Percentiles rank a stretch among this genome's conserved stretches.
Conservation (phyloP, 345 rosid genomes). For the Fremontodendron californicum region DNA sequence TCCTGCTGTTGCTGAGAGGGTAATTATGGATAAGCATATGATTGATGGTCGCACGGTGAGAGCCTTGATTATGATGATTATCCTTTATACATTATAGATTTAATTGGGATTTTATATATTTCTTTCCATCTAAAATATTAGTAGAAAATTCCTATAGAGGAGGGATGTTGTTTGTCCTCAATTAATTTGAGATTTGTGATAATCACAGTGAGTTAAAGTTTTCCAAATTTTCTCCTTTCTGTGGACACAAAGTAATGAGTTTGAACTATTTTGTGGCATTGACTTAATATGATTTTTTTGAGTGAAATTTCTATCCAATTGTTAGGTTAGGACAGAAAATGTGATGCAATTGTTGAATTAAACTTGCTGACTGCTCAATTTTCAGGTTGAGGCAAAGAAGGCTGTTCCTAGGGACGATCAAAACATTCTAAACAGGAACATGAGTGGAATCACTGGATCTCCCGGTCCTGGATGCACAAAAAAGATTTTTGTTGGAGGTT, state of each 20-base stretch:
- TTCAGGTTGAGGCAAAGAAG: slow-evolving; percentile 94
- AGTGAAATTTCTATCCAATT: background rate
- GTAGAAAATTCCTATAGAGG: background rate
- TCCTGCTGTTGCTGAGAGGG: slow-evolving; percentile 90
- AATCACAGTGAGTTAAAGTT: background rate
- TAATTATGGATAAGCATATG: slow-evolving; percentile 87
- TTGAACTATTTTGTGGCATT: background rate
- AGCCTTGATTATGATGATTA: slow-evolving; percentile 22
- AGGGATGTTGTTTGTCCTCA: background rate
- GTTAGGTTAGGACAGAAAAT: slow-evolving; percentile 12
- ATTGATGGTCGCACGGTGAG: slow-evolving; percentile 94
- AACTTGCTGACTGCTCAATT: slow-evolving; percentile 6
- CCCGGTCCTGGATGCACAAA: slow-evolving; percentile 48
- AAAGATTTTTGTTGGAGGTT: slow-evolving; percentile 72
- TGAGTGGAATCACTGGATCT: slow-evolving; percentile 35
- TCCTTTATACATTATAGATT: slow-evolving; percentile 13
- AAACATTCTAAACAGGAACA: slow-evolving; percentile 37
- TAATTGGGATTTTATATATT: background rate
- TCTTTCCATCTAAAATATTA: background rate
- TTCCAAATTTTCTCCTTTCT: background rate
- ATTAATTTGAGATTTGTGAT: no score
- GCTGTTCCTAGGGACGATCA: slow-evolving; percentile 69
- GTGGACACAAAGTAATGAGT: background rate
- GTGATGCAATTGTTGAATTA: slow-evolving; percentile 17
- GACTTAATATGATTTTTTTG: slow-evolving; percentile 2